A percentile compares a stretch with the other conserved stretches of the same genome.
phyloP scores from a whole-genome alignment of 2,329 filamentous ascomycete genomes.

The Sporothrix schenckii region DNA sequence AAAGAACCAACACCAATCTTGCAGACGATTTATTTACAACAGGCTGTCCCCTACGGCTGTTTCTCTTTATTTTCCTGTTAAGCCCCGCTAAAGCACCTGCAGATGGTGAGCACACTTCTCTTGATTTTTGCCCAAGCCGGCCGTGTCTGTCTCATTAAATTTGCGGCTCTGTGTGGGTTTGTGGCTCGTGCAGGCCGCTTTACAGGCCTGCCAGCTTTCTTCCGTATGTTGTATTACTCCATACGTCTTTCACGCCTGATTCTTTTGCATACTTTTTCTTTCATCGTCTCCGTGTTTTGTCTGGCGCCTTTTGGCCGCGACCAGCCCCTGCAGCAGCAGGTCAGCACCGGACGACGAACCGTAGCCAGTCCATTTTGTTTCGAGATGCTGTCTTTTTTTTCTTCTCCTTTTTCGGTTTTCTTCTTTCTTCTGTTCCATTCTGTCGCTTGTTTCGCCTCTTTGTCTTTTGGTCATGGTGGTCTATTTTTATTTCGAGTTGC shows the following conservation, averaged over 20 bases:
- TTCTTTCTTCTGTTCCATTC: background rate
- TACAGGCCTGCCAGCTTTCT: background rate
- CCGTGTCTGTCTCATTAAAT: background rate
- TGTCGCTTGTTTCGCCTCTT: slow-evolving; percentile 6
- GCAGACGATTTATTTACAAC: too few relatives aligned
- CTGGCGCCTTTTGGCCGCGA: slow-evolving; percentile 28
- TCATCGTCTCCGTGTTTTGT: slow-evolving; percentile 24
- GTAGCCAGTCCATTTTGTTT: slow-evolving; percentile 7
- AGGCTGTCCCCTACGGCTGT: too few relatives aligned
- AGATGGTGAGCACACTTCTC: background rate
- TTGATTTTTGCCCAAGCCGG: background rate
- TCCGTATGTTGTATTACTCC: background rate
- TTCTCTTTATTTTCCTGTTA: background rate
- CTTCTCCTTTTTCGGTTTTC: background rate
- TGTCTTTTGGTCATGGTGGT: background rate
- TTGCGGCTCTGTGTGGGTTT: slow-evolving; percentile 18
- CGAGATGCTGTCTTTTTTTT: slow-evolving; percentile 6
- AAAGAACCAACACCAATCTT: too few relatives aligned
- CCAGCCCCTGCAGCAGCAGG: slow-evolving; percentile 17
- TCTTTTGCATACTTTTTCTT: background rate
- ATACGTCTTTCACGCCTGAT: background rate
- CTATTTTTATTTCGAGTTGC: slow-evolving; percentile 12
- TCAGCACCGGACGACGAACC: background rate
- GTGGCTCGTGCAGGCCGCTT: slow-evolving; percentile 5
- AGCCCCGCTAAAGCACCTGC: background rate